phyloP scores from a whole-genome alignment of 2,329 filamentous ascomycete genomes.

The Penicillium paneum region DNA sequence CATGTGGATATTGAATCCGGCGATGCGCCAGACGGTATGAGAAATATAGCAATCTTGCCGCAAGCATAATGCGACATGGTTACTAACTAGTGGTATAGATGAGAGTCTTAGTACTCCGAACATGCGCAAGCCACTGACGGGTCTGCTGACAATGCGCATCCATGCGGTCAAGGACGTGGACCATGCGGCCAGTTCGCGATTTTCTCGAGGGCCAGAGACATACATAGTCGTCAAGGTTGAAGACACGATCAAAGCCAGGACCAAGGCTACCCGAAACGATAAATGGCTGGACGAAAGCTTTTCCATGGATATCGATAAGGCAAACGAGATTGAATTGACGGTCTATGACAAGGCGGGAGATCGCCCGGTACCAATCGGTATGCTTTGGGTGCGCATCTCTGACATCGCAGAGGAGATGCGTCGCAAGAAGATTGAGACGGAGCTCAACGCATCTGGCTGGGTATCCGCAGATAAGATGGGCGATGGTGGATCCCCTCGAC shows the following conservation, averaged over 20 bases:
- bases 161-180: conserved; percentile 91
- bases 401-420: conserved; percentile 98
- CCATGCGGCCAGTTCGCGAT: conserved; percentile 77
- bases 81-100: conserved; percentile 56
- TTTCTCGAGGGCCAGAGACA: conserved; percentile 87
- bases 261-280: conserved; percentile 79
- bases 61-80: background rate
- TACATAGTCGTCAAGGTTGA: conserved; percentile 97
- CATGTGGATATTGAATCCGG: conserved; percentile 86
- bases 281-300: conserved; percentile 90
- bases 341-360: conserved; percentile 95
- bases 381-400: conserved; percentile 94
- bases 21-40: conserved; percentile 75
- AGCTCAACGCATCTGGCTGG: conserved; percentile 93
- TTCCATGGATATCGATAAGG: conserved; percentile 92
- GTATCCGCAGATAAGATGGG: conserved; percentile 96
- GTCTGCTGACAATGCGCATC: conserved; percentile 81
- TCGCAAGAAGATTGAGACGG: conserved; percentile 92
- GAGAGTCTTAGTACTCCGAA: conserved; percentile 96
- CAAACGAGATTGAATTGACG: conserved; percentile 95
- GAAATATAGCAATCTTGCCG: background rate
- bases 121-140: conserved; percentile 90
- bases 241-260: conserved; percentile 85
- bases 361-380: conserved; percentile 84
- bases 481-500: conserved; percentile 50